Evolutionary conservation across 2,329 filamentous ascomycete species (phyloP), one percentile per base, ranked within the genome.

Genomic region (Apiospora kogelbergensis): DNA sequence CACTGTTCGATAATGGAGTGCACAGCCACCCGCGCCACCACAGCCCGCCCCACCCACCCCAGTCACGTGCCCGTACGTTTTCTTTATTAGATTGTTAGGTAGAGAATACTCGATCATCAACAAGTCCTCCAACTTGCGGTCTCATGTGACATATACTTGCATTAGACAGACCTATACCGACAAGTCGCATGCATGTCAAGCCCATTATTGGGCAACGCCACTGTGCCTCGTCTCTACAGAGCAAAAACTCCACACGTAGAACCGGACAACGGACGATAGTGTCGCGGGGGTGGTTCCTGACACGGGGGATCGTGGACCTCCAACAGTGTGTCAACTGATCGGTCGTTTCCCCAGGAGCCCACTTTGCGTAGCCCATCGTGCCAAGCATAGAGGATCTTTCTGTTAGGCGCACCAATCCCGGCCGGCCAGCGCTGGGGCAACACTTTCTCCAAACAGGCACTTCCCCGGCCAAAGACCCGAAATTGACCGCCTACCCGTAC

Each of bases 331-430:
- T 60, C 53, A 60, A 60, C 26, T 60, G 53, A 60, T 37, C 26
- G 30, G 17, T 48, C 7, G 44, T n/a, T 44, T 7, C 48, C 48
- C 53, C 53, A 60, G 53, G 37, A n/a, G 30, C 26, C 53, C 53
- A 60, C 53, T 60, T 60, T 11, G 7, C 11, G 26, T 42, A 42
- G 40, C 11, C 48, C 26, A 20, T 24, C 24, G 46, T 33, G 48
- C 48, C 48, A 57, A 57, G 48, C 26, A 64, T 22, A 41, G 60
- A 63, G 60, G 60, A 64, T 37, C 63, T 10, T 26, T 60, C 37
- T 37, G n/a, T 65, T 65, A 65, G 26, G 63, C 63, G 63, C 63
- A 65, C 63, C 63, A 65, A 65, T 65, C 63, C 37, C 37, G 63
- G 63, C 63, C 41, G 63, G 63, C 41, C 37, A 24, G 63, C 63